Base-by-base conservation (phyloP, 2,329 filamentous ascomycete species). In the Pezicula rhizophila region DNA sequence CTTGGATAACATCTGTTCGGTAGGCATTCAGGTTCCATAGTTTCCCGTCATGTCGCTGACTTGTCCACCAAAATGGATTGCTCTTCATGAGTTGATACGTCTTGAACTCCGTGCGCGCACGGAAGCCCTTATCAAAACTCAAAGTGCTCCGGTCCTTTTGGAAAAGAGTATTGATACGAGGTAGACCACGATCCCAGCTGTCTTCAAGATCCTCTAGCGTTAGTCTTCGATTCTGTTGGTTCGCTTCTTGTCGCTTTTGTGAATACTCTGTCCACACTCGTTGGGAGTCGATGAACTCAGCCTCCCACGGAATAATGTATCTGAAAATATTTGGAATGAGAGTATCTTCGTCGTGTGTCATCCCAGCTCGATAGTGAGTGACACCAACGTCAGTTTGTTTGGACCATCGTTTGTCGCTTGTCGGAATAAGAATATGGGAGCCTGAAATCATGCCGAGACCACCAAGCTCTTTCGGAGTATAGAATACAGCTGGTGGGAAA, bases 21-120 rank as follows among this genome's bases (percentile, higher is more conserved):
- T 97, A 96, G 1, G 89, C 88, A 57, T 97, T 97, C 47, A 99
- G 68, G 56, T 96, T 96, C 93, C 93, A 99, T 4, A 99, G 70
- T 64, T 97, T 97, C 64, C 93, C 93, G 61, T 99, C 93, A 62
- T 99, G 95, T 35, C 93, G 79, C 68, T 97, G 92, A 61, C 88
- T 95, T 4, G 93, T 99, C 93, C 93, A 99, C 90, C 91, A 96
- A 76, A 97, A 97, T 0, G 93, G 93, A 65, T 97, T 96, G 70
- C 87, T 95, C 80, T 95, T 96, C 92, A 99, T 97, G 52, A 97
- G 76, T 67, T 97, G 92, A 65, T 97, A 99, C 26, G 93, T 84
- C 76, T 99, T 99, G 76, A 99, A 99, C 67, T 99, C 93, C 10
- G 92, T 89, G 47, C 93, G 80, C 12, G 91, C 84, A 58, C 93